Conservation (phyloP, 2,329 filamentous ascomycete species). For the Tolypocladium paradoxum region DNA sequence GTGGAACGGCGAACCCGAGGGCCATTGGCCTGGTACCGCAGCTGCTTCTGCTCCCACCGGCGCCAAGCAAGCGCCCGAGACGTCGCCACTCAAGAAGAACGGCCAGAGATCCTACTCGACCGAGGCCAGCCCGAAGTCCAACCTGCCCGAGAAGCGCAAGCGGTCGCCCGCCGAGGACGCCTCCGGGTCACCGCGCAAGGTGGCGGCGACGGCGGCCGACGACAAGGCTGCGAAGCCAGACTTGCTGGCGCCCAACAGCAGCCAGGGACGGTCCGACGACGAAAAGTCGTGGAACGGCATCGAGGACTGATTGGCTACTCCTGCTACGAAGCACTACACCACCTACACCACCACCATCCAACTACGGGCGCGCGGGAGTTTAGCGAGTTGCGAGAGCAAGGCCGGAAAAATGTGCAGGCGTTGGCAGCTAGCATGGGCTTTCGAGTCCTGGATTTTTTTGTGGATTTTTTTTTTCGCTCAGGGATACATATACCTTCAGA, state of each 20-base stretch:
- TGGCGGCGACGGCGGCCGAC: constrained; percentile 9
- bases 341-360: not conserved
- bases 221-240: constrained; percentile 4
- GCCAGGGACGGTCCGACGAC: constrained; percentile 19
- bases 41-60: not conserved
- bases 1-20: constrained; percentile 27
- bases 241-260: constrained; percentile 1
- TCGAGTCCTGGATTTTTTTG: not conserved
- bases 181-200: constrained; percentile 18
- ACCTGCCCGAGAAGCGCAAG: constrained; percentile 17
- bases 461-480: not conserved
- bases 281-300: constrained; percentile 33
- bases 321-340: not conserved
- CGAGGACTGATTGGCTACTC: constrained; percentile 17
- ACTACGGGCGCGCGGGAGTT: not conserved
- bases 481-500: not conserved
- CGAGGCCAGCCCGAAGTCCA: constrained; percentile 1
- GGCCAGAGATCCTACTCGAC: constrained; percentile 5
- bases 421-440: not conserved
- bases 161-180: constrained; percentile 15
- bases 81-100: constrained; percentile 5
- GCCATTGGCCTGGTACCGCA: constrained; percentile 10
- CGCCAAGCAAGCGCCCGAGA: constrained; percentile 8
- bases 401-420: not conserved
- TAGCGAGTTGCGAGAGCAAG: not conserved